These are phyloP conservation scores for Galerina sulciceps DNA, from an alignment of 768 basidiomycete genomes.

Conservation along the genomic window DNA sequence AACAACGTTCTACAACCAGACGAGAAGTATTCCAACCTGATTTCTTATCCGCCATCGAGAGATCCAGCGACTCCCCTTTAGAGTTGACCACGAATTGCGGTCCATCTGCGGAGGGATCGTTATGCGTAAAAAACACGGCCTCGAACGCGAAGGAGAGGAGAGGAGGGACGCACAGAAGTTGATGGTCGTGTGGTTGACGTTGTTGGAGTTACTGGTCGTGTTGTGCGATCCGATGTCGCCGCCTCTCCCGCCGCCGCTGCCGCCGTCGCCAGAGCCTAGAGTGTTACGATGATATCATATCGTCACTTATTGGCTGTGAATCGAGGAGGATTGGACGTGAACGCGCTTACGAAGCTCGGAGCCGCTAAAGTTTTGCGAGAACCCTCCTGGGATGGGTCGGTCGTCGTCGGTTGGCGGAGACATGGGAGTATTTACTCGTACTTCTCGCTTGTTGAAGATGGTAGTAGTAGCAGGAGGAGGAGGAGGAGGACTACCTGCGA, in stretches of 20 bases:
- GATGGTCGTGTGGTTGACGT: not conserved
- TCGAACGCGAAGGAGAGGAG: no score
- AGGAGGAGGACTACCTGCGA: no score
- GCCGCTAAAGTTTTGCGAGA: not conserved
- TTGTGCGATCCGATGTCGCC: not conserved
- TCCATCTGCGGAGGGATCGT: not conserved
- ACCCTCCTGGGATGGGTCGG: not conserved
- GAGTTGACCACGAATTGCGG: conserved; percentile 1
- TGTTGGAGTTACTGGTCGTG: not conserved
- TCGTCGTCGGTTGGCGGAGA: no score
- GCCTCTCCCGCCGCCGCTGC: not conserved
- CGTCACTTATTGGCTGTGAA: no score
- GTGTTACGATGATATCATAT: no score
- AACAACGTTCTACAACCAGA: not conserved
- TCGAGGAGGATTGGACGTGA: not conserved
- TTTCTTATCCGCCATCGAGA: not conserved
- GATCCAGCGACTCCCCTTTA: not conserved
- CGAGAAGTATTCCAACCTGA: not conserved
- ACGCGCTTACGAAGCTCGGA: not conserved
- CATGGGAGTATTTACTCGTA: no score
- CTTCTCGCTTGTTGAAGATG: no score
- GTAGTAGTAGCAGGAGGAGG: no score
- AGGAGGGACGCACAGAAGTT: not conserved
- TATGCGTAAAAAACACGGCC: no score
- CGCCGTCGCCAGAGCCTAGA: not conserved